Evolutionary conservation across 2,329 filamentous ascomycete species (phyloP), one percentile per base, ranked within the genome.

Genomic region (Acephala macrosclerotiorum): DNA sequence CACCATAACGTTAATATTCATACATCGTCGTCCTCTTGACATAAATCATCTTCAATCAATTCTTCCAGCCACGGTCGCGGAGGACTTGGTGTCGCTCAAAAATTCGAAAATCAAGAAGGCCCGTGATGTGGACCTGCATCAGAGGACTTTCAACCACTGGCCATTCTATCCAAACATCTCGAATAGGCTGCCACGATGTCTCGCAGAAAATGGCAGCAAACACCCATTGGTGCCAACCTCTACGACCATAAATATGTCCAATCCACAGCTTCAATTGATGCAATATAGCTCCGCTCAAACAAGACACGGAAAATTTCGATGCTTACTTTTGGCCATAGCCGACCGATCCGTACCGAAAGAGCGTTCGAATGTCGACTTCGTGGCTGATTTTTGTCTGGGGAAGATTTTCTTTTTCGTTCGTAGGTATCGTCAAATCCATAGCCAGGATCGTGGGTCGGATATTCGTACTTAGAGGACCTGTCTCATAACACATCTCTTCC

Each of bases 401-500:
- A 51, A 29, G 7, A 51, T 8, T 51, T 51, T 25, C 25, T 26
- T 51, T 51, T 51, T 29, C 16, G 18, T 47, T n/a, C n/a, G n/a
- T n/a, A n/a, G n/a, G 8, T 47, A 22, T 47, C 47, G 47, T 51
- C 22, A 29, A 26, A 26, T 51, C 47, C 47, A 51, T 51, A 3
- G 20, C 9, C 20, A 51, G 14, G 5, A 9, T 26, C 20, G 2
- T 51, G 20, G 2, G 25, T 7, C 8, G 47, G 20, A 51, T 3
- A 51, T 51, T 20, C 47, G n/a, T 12, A 53, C 33, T 72, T 58
- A 73, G 53, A 73, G 63, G 16, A 66, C 60, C 61, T 68, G 73
- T 51, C 68, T 68, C 74, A 75, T 75, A 18, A 75, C 65, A 60
- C 72, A 74, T 58, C 72, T 61, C n/a, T 65, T 65, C 22, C 66